Evolutionary conservation across 371 early-diverging fungal genomes (phyloP), one percentile per base, ranked within the genome.

Genomic region (Mucor racemosus): DNA sequence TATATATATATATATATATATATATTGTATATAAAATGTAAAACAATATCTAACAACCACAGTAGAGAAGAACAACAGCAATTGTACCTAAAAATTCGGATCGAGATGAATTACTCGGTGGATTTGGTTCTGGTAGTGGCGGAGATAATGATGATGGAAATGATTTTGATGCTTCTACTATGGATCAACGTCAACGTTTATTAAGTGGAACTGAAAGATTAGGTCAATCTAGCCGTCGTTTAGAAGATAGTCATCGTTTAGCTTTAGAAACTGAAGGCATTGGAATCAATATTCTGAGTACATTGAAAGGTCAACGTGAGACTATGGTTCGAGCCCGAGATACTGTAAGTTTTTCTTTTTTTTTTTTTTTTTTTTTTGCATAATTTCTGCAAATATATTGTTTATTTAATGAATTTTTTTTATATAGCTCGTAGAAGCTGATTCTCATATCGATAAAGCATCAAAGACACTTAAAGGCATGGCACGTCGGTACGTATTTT

Each of bases 241-340:
- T 98, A 73, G 92, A 96, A 77, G 93, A 94, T 41, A 93, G 94
- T 34, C 95, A 95, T 74, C 85, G 94, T 40, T 69, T 96, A 57
- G 98, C 97, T 10, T 75, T 97, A 39, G 97, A 98, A 68, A 94
- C 97, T 15, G 96, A 98, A 82, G 72, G 87, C 5, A 83, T 94
- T 40, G 97, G 97, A 1, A 91, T 94, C 56, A 86, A 86, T 35
- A 96, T 97, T 36, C 74, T 98, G 57, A 85, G 89, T 15, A 90
- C 90, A 41, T 74, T 97, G 62, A 84, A 93, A 60, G 81, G 89
- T 17, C 98, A 98, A 78, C 82, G 98, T 34, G 95, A 98, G 75
- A 97, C 97, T 58, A 93, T 98, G 73, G 66, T 88, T 33, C 80
- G 93, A 56, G 93, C 97, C 19, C 80, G 94, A 66, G 91, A 97